Conservation (phyloP, 2,329 filamentous ascomycete genomes). For the Diplocarpon mali region DNA sequence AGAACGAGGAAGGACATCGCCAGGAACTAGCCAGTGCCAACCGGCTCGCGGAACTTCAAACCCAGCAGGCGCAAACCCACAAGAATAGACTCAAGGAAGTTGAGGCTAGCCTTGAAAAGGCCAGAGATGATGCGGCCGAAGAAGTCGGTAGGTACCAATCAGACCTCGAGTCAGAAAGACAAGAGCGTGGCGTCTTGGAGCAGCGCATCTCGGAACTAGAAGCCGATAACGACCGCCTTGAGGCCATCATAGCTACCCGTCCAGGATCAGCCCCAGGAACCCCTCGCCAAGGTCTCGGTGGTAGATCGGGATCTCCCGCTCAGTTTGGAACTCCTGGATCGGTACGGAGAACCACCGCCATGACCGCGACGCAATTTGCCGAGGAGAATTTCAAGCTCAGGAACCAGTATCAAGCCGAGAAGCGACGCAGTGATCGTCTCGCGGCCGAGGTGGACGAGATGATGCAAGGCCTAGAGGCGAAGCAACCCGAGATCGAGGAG, state of each 20-base stretch:
- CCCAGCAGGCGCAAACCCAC: conserved; percentile 63
- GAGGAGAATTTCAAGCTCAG: conserved; percentile 58
- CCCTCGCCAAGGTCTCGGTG: conserved; percentile 41
- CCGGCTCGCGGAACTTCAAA: conserved; percentile 71
- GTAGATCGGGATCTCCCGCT: conserved; percentile 43
- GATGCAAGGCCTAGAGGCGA: conserved; percentile 72
- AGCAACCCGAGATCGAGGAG: conserved; percentile 80
- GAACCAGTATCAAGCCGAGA: conserved; percentile 61
- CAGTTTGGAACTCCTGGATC: conserved; percentile 49
- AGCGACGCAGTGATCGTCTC: conserved; percentile 63
- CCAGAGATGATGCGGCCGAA: conserved; percentile 50
- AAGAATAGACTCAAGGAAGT: conserved; percentile 60
- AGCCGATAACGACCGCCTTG: conserved; percentile 46
- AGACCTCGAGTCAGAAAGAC: conserved; percentile 43
- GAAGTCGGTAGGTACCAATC: conserved; percentile 42
- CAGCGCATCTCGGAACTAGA: conserved; percentile 55
- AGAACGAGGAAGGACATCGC: conserved; percentile 76
- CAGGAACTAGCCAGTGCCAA: conserved; percentile 74
- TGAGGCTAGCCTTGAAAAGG: conserved; percentile 47
- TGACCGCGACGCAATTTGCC: conserved; percentile 51
- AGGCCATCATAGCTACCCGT: conserved; percentile 36
- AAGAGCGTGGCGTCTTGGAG: conserved; percentile 38
- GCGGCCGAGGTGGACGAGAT: conserved; percentile 73
- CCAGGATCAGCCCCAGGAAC: conserved; percentile 46
- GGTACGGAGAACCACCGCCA: conserved; percentile 40